Percentiles rank a stretch among this genome's conserved stretches.
Evolutionary conservation across 495 filamentous ascomycete species (phyloP).

Genomic region (Staphylotrichum longicolle): DNA sequence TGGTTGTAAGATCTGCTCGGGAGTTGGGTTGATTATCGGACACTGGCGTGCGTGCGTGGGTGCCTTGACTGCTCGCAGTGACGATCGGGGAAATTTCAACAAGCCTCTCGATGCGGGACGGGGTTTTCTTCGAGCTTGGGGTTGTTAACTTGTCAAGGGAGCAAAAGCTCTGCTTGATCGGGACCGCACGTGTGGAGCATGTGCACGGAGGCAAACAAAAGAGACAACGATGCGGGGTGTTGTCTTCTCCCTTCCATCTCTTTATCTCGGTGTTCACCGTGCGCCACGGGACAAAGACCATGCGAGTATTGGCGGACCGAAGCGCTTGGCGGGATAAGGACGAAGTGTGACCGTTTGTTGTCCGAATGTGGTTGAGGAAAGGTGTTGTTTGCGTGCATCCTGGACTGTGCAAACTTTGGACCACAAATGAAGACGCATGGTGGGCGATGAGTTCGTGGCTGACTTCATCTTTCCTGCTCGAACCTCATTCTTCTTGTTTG

Average conservation of each 20-base stretch:
- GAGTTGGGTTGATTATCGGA: too few relatives aligned
- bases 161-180: too few relatives aligned
- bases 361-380: not conserved
- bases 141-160: not conserved
- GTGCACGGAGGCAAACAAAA: not conserved
- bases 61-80: too few relatives aligned
- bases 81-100: not conserved
- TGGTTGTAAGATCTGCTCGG: too few relatives aligned
- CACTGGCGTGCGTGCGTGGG: too few relatives aligned
- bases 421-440: too few relatives aligned
- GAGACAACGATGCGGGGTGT: not conserved
- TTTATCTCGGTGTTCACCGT: not conserved
- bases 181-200: not conserved
- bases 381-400: too few relatives aligned
- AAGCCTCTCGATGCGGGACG: not conserved
- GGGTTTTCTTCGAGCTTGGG: not conserved
- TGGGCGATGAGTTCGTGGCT: too few relatives aligned
- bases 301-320: not conserved
- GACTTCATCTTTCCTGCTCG: too few relatives aligned
- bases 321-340: slow-evolving; percentile 1
- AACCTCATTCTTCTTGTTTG: too few relatives aligned
- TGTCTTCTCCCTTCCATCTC: not conserved
- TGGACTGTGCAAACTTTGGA: too few relatives aligned
- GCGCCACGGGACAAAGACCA: slow-evolving; percentile 4
- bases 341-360: too few relatives aligned